Evolutionary conservation across 352 stramenopile species (phyloP), one percentile per base, ranked within the genome.

Genomic region (Phytopythium cucurbitacearum): DNA sequence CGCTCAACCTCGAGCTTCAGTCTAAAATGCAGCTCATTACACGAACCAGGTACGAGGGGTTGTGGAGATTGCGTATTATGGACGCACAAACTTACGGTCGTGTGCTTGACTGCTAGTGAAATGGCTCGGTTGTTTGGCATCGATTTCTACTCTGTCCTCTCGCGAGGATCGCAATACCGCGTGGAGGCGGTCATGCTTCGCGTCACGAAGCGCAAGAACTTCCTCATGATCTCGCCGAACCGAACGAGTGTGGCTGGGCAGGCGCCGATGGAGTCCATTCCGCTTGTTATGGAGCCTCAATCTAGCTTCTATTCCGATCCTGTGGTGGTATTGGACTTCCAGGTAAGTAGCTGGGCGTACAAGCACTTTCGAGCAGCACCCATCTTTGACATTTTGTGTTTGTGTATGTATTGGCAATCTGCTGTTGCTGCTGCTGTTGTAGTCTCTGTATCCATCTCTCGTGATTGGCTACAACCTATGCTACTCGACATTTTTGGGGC

Each of bases 381-480:
- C 3, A 16, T 56, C 16, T 28, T 9, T 3, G 38, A 7, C 13
- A 10, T 50, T 36, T 21, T 13, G 5, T 47, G 3, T 34, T 56
- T 48, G 7, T 6, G 28, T 42, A 12, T 40, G 10, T 40, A 48
- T 33, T 42, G 13, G 32, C 11, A 12, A 3, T 5, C 43, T 51
- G 7, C 28, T 53, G 37, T 35, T 8, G 48, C 10, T 54, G 39
- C 43, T 39, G 7, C 0, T 40, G 1, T 3, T 38, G 32, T 33
- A 97, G 82, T 98, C 96, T n/a, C 79, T 99, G 16, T 99, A 99
- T 73, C 98, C 98, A 11, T 99, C 96, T 2, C 93, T 99, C 39
- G 89, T 99, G 7, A 99, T 99, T 62, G 97, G 89, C 16, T 99
- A 99, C 69, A 99, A 99, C 72, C 67, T 99, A 5, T 99, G 97